Conservation (phyloP, 768 basidiomycete species). For the Tremella yokohamensis region DNA sequence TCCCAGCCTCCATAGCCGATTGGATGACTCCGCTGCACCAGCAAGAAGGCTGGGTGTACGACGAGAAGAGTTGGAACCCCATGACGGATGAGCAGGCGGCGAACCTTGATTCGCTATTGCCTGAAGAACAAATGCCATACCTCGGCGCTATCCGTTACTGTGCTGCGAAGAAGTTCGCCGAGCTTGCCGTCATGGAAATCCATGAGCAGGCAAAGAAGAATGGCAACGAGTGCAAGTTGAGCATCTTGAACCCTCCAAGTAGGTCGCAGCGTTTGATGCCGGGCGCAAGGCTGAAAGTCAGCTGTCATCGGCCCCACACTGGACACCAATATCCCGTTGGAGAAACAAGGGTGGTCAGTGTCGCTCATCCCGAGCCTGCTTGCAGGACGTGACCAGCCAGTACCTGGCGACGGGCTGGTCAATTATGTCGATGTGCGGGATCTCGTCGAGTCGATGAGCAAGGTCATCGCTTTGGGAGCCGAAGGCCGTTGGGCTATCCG, state of each 20-base stretch:
- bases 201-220: not conserved
- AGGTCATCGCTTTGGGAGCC: not conserved
- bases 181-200: not conserved
- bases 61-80: conserved; percentile 1
- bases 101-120: not conserved
- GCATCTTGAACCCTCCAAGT: not conserved
- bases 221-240: not conserved
- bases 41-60: conserved; percentile 1
- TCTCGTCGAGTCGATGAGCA: not conserved
- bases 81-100: not conserved
- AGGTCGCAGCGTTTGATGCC: not conserved
- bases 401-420: not conserved
- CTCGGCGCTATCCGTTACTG: not conserved
- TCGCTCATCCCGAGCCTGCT: not conserved
- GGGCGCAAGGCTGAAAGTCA: not conserved
- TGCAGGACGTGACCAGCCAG: not conserved
- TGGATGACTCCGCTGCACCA: not conserved
- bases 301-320: not conserved
- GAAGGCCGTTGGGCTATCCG: not conserved
- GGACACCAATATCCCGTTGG: not conserved
- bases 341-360: not conserved
- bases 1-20: not conserved
- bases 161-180: conserved; percentile 1
- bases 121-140: no score
- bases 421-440: conserved; percentile 2